Evolutionary conservation across 805 yeast species (phyloP).

Genomic region (Cyberlindnera bimundalis): DNA sequence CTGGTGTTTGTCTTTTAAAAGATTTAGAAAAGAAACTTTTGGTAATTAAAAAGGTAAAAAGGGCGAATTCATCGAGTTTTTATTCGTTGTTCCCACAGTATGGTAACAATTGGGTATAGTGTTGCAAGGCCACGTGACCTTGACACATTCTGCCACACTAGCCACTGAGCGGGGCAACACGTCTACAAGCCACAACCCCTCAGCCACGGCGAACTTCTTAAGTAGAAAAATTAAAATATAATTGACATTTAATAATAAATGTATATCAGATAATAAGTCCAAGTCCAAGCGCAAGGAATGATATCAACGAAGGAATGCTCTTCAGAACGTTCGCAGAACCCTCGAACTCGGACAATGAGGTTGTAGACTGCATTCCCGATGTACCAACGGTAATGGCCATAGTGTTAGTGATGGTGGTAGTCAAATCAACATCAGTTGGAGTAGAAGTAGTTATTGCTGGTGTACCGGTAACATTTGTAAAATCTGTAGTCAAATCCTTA

Average conservation of each 20-base stretch:
- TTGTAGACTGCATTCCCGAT: no score
- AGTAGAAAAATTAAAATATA: background rate
- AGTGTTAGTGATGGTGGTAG: background rate
- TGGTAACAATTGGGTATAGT: background rate
- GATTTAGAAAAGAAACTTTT: no score
- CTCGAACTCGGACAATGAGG: background rate
- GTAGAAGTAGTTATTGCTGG: no score
- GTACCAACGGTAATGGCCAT: no score
- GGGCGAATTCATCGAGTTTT: no score
- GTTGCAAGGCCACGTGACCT: slow-evolving; percentile 12
- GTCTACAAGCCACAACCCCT: slow-evolving; percentile 5
- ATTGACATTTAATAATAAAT: no score
- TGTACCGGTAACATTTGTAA: no score
- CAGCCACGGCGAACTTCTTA: background rate
- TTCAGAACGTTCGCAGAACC: background rate
- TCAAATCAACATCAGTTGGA: background rate
- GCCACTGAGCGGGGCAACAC: slow-evolving; percentile 1
- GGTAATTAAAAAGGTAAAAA: no score
- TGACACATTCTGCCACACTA: slow-evolving; percentile 8
- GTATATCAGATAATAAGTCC: no score
- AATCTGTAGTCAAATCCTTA: no score
- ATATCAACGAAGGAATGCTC: background rate
- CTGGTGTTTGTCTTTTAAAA: no score
- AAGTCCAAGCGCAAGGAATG: background rate
- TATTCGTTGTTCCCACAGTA: background rate